phyloP scores from a whole-genome alignment of 805 yeast genomes.

The Sporopachydermia quercuum region DNA sequence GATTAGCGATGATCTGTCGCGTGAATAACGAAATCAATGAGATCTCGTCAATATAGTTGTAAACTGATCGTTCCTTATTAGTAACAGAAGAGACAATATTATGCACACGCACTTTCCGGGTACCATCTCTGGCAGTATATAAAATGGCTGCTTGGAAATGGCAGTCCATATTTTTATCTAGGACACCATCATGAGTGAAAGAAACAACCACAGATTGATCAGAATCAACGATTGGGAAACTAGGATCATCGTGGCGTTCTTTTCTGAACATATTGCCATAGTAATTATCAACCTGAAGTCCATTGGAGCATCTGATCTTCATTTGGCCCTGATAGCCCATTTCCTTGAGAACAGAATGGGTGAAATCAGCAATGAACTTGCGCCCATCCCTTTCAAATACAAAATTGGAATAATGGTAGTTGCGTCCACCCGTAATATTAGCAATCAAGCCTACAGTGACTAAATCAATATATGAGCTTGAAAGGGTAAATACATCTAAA shows the following conservation, averaged over 20 bases:
- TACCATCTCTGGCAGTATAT: constrained; percentile 67
- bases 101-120: constrained; percentile 72
- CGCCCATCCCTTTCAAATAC: constrained; percentile 54
- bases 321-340: constrained; percentile 70
- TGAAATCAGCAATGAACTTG: constrained; percentile 44
- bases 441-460: constrained; percentile 57
- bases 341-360: constrained; percentile 32
- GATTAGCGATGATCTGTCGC: constrained; percentile 19
- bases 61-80: constrained; percentile 55
- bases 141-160: constrained; percentile 85
- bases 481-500: constrained; percentile 58
- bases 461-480: constrained; percentile 52
- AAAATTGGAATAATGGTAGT: constrained; percentile 54
- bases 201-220: constrained; percentile 58
- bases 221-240: constrained; percentile 46
- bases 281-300: constrained; percentile 66
- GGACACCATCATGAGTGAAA: constrained; percentile 61
- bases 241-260: constrained; percentile 36
- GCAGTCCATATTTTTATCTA: constrained; percentile 57
- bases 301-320: constrained; percentile 77
- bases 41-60: constrained; percentile 62
- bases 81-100: constrained; percentile 75
- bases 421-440: constrained; percentile 53
- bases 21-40: constrained; percentile 20
- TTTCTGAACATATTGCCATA: constrained; percentile 40